Evolutionary conservation across 257 asterid species (phyloP).

Genomic region (Capsicum pubescens): DNA sequence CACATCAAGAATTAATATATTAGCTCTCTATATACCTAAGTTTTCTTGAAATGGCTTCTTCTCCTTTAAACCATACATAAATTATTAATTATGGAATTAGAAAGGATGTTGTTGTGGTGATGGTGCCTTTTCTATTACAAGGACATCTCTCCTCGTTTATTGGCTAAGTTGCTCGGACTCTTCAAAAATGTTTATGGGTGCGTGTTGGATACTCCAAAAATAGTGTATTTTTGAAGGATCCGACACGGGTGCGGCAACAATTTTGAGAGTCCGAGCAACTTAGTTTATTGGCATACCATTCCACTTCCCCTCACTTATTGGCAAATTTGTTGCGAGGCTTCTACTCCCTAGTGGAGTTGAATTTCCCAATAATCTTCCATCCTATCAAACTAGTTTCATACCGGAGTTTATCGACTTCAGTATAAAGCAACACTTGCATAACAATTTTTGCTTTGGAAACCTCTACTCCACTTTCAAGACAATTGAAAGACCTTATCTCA

Average conservation of each 20-base stretch:
- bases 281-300: not conserved
- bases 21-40: too few relatives aligned
- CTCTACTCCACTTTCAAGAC: not conserved
- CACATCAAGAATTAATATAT: too few relatives aligned
- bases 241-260: too few relatives aligned
- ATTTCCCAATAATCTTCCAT: not conserved
- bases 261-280: too few relatives aligned
- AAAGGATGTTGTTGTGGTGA: not conserved
- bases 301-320: not conserved
- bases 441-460: not conserved
- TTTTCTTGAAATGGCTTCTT: too few relatives aligned
- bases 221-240: too few relatives aligned
- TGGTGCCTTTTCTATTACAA: slow-evolving; percentile 11
- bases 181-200: too few relatives aligned
- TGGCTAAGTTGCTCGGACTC: too few relatives aligned
- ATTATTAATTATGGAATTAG: too few relatives aligned
- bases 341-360: not conserved
- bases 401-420: not conserved
- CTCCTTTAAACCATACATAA: too few relatives aligned
- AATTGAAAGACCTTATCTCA: not conserved
- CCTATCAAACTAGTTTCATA: not conserved
- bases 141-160: too few relatives aligned
- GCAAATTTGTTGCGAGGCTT: not conserved
- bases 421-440: not conserved
- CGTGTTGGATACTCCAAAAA: too few relatives aligned